Evolutionary conservation across 805 yeast species (phyloP).

Genomic region (Huiozyma sinensis): DNA sequence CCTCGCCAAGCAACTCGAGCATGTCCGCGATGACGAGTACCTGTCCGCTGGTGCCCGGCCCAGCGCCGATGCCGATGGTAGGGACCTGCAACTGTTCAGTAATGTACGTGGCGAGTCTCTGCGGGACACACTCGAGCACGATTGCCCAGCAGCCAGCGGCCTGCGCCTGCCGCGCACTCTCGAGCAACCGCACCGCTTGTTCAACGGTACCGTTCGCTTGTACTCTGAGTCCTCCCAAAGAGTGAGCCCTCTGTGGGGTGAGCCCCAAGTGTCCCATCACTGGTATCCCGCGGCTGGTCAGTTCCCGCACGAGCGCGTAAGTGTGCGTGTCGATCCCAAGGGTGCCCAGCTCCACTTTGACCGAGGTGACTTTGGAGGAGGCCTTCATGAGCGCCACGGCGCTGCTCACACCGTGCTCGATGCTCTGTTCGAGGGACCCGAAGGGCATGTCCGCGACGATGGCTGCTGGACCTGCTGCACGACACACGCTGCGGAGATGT

Average conservation of each 20-base stretch:
- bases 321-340: slow-evolving; percentile 33
- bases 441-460: slow-evolving; percentile 81
- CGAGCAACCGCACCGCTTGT: slow-evolving; percentile 45
- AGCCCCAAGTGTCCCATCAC: slow-evolving; percentile 88
- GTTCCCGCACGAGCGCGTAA: slow-evolving; percentile 40
- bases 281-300: slow-evolving; percentile 68
- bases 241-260: slow-evolving; percentile 76
- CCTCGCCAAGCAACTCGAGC: slow-evolving; percentile 51
- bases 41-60: slow-evolving; percentile 74
- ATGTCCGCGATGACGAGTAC: slow-evolving; percentile 81
- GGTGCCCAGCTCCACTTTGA: slow-evolving; percentile 71
- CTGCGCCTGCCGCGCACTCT: slow-evolving; percentile 62
- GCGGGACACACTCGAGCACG: slow-evolving; percentile 82
- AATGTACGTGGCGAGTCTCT: slow-evolving; percentile 51
- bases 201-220: slow-evolving; percentile 55
- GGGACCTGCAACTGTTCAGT: slow-evolving; percentile 57
- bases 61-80: slow-evolving; percentile 95
- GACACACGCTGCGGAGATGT: slow-evolving; percentile 62
- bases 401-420: slow-evolving; percentile 57
- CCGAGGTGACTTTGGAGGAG: slow-evolving; percentile 18
- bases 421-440: slow-evolving; percentile 66
- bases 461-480: slow-evolving; percentile 41
- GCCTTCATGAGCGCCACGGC: slow-evolving; percentile 38
- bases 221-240: slow-evolving; percentile 77
- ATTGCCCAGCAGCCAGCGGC: slow-evolving; percentile 67